Conservation (phyloP, 1,139 yeast species). For the Pichia sp. region DNA sequence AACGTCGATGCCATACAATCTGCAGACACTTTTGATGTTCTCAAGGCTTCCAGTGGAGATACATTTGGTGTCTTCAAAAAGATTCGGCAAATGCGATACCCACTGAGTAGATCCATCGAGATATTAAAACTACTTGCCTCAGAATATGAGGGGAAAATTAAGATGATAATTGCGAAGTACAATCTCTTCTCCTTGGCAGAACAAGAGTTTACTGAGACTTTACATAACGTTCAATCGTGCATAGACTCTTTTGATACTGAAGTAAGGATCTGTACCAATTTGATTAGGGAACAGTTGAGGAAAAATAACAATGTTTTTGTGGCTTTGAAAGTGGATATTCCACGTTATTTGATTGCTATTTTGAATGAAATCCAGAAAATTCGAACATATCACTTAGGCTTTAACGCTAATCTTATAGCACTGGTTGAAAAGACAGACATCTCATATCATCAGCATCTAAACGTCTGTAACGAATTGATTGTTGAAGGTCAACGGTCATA, state of each 20-base stretch:
- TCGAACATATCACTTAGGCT: slow-evolving; percentile 50
- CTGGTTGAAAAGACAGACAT: too few relatives aligned
- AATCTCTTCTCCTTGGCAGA: slow-evolving; percentile 32
- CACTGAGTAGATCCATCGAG: slow-evolving; percentile 55
- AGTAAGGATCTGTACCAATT: slow-evolving; percentile 46
- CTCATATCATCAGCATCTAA: too few relatives aligned
- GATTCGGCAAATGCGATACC: slow-evolving; percentile 55
- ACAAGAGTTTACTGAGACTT: slow-evolving; percentile 28
- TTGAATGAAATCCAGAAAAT: slow-evolving; percentile 40
- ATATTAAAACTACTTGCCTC: slow-evolving; percentile 56
- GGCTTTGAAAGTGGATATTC: slow-evolving; percentile 50
- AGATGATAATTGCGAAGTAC: slow-evolving; percentile 21
- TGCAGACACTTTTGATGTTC: slow-evolving; percentile 38
- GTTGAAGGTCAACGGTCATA: too few relatives aligned
- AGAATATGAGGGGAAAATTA: slow-evolving; percentile 34
- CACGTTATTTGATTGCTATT: slow-evolving; percentile 37
- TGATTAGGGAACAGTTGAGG: slow-evolving; percentile 69
- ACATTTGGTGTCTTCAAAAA: slow-evolving; percentile 61
- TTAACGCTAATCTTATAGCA: too few relatives aligned
- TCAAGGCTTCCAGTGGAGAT: slow-evolving; percentile 30
- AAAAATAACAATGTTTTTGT: slow-evolving; percentile 70
- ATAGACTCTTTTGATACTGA: slow-evolving; percentile 43
- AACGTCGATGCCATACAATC: slow-evolving; percentile 55
- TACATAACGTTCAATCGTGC: slow-evolving; percentile 26
- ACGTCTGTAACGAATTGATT: too few relatives aligned